A percentile compares a stretch with the other conserved stretches of the same genome.
phyloP scores from a whole-genome alignment of 495 filamentous ascomycete genomes.

The Lindgomyces ingoldianus region DNA sequence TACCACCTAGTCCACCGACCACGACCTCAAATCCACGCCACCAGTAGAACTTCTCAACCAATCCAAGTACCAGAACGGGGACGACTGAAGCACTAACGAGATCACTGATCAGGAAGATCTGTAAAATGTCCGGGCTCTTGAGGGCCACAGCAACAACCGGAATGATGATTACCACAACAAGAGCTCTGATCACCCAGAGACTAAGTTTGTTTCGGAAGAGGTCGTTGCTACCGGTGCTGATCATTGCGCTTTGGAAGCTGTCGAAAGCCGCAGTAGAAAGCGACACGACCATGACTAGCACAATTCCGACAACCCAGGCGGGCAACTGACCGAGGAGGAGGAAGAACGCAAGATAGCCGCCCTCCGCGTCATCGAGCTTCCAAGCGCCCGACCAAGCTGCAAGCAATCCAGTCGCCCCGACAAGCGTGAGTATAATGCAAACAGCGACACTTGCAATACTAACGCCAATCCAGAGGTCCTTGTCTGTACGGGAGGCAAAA shows the following conservation, averaged over 20 bases:
- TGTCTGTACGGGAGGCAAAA: conserved; percentile 76
- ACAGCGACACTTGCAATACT: conserved; percentile 62
- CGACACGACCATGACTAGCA: conserved; percentile 72
- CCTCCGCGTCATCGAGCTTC: conserved; percentile 49
- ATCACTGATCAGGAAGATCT: conserved; percentile 77
- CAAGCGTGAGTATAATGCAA: conserved; percentile 64
- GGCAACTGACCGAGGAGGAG: conserved; percentile 68
- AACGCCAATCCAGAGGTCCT: conserved; percentile 70
- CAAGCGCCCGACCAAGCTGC: conserved; percentile 71
- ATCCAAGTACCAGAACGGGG: conserved; percentile 66
- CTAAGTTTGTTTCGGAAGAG: conserved; percentile 74
- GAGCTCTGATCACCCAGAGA: conserved; percentile 65
- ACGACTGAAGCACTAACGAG: conserved; percentile 70
- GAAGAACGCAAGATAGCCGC: conserved; percentile 71
- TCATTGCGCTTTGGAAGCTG: conserved; percentile 73
- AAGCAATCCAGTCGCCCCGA: conserved; percentile 67
- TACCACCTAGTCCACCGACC: conserved; percentile 67
- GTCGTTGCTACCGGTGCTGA: conserved; percentile 72
- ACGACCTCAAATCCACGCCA: conserved; percentile 76
- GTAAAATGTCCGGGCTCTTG: conserved; percentile 67
- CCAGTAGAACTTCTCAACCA: conserved; percentile 64
- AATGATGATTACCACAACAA: conserved; percentile 67
- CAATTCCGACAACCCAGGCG: conserved; percentile 71
- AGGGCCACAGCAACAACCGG: conserved; percentile 70
- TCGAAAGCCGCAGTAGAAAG: conserved; percentile 75